Evolutionary conservation across 2,329 filamentous ascomycete species (phyloP).

Genomic region (Pseudogymnoascus sp.): DNA sequence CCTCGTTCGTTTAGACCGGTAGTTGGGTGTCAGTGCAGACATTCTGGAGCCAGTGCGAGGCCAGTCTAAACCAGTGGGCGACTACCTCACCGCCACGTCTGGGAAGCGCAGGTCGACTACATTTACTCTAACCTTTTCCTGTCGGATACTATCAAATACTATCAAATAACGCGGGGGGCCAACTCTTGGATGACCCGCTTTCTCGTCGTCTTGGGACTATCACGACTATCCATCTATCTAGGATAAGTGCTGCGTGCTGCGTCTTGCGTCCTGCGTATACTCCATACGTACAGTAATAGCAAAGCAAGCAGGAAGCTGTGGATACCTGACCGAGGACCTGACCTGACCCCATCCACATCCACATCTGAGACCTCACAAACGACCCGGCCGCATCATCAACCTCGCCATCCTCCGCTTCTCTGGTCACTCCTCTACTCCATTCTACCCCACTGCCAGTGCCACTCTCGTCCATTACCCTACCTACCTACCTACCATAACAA

Average conservation of each 20-base stretch:
- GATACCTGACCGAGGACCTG: not conserved
- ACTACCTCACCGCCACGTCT: slow-evolving; percentile 4
- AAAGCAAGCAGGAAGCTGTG: not conserved
- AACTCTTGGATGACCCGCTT: not conserved
- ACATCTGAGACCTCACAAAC: not conserved
- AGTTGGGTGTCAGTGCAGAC: slow-evolving; percentile 1
- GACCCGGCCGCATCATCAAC: slow-evolving; percentile 4
- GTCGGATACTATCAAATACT: not conserved
- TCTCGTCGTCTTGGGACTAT: not conserved
- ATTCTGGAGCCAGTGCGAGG: not conserved
- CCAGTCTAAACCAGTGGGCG: not conserved
- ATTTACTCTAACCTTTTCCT: not conserved
- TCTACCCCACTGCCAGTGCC: not conserved
- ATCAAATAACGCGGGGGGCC: slow-evolving; percentile 2
- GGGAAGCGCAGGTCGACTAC: not conserved
- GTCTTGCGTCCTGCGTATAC: not conserved
- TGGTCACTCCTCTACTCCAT: not conserved
- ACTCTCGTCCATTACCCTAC: no score
- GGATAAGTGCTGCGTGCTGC: not conserved
- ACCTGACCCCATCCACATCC: not conserved
- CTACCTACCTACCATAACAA: not conserved
- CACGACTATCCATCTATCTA: not conserved
- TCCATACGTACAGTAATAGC: not conserved
- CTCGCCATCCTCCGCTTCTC: not conserved
- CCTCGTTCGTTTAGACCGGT: not conserved